phyloP scores from a whole-genome alignment of 1,139 yeast genomes.

The Trichomonascaceae sp. region DNA sequence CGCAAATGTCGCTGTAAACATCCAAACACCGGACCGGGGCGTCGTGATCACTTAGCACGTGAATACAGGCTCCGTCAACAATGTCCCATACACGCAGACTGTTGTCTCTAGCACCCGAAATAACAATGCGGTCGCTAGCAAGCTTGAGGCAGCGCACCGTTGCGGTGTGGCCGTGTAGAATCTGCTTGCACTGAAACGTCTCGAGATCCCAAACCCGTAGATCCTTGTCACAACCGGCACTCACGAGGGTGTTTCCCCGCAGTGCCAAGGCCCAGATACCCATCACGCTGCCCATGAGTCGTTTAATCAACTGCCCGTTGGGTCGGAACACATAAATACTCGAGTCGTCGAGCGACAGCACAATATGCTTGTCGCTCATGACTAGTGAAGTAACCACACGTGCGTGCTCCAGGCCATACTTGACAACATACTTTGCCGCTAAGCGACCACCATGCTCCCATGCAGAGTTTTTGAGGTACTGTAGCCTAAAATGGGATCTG shows the following conservation, averaged over 20 bases:
- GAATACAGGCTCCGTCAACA: constrained; percentile 56
- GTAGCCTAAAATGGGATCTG: constrained; percentile 31
- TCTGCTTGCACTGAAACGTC: constrained; percentile 63
- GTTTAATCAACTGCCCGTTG: constrained; percentile 59
- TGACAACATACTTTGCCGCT: constrained; percentile 21
- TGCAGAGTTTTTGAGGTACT: constrained; percentile 29
- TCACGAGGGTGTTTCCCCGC: constrained; percentile 61
- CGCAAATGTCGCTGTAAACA: constrained; percentile 32
- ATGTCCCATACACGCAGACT: constrained; percentile 90
- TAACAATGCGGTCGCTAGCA: constrained; percentile 56
- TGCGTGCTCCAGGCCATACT: constrained; percentile 24
- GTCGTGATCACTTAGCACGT: constrained; percentile 59
- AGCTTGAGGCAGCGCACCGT: constrained; percentile 87
- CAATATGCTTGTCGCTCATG: constrained; percentile 27
- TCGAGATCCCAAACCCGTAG: constrained; percentile 83
- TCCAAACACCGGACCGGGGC: constrained; percentile 70
- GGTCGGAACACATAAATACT: constrained; percentile 32
- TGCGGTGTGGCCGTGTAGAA: constrained; percentile 81
- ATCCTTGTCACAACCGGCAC: constrained; percentile 85
- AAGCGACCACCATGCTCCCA: constrained; percentile 31
- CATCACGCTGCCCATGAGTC: constrained; percentile 81
- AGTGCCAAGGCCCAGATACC: constrained; percentile 97
- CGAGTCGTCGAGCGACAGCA: constrained; percentile 31
- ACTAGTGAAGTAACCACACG: constrained; percentile 29
- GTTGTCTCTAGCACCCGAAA: constrained; percentile 83